A percentile compares a stretch with the other conserved stretches of the same genome.
Conservation (phyloP, 2,329 filamentous ascomycete species). For the Myriosclerotinia scirpicola region DNA sequence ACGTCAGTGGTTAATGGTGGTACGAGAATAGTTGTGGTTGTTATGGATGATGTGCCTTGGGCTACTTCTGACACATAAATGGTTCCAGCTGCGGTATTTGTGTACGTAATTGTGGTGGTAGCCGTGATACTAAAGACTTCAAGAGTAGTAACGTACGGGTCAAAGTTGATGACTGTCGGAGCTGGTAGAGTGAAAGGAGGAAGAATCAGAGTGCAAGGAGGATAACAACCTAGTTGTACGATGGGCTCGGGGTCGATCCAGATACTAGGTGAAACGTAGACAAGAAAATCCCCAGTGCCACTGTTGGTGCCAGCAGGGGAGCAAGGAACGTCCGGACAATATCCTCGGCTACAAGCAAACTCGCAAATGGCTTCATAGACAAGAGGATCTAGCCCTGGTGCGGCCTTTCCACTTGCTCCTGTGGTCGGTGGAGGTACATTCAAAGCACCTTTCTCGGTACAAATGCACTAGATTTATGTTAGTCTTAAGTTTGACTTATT, state of each 20-base stretch:
- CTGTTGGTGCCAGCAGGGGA: background rate
- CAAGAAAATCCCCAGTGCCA: constrained; percentile 1
- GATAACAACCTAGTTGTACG: background rate
- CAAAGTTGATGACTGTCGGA: background rate
- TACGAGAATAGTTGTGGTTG: background rate
- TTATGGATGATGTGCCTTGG: background rate
- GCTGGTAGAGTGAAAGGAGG: background rate
- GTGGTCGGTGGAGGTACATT: constrained; percentile 2
- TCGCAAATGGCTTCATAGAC: constrained; percentile 1
- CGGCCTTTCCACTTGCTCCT: background rate
- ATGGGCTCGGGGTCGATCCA: constrained; percentile 1
- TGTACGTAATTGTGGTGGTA: background rate
- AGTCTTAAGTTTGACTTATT: background rate
- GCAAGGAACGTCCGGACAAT: background rate
- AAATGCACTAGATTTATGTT: background rate
- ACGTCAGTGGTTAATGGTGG: constrained; percentile 1
- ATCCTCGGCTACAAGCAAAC: constrained; percentile 1
- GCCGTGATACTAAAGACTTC: background rate
- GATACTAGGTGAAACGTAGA: constrained; percentile 2
- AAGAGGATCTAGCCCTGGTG: constrained; percentile 1
- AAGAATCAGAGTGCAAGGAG: background rate
- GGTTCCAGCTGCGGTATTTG: background rate
- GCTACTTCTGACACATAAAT: background rate
- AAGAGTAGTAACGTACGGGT: constrained; percentile 7
- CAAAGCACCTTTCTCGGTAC: background rate